Base-by-base conservation (phyloP, 2,329 filamentous ascomycete genomes). In the Diaporthe sp. region DNA sequence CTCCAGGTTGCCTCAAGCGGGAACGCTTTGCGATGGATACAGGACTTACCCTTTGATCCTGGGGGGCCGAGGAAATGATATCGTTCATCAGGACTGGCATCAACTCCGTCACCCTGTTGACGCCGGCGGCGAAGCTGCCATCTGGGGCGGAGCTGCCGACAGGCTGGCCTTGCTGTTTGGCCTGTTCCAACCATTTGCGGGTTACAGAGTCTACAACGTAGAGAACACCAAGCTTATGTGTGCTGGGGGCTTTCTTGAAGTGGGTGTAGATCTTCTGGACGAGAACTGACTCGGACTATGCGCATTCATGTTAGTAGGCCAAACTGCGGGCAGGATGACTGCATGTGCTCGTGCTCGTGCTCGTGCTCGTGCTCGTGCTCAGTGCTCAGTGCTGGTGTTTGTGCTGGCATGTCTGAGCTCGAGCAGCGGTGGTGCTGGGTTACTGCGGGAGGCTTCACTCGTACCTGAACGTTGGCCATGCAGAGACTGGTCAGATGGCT, bases 121-220 rank as follows among this genome's bases (percentile, higher is more conserved):
- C 95, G 80, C 96, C 97, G 80, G 96, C 96, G 82, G 95, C 95
- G 89, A 93, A 98, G 72, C 96, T 98, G 82, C 97, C 97, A 86
- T 97, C 94, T 78, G 93, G 91, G 78, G 96, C 95, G 84, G 92
- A 89, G 84, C 90, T 92, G 86, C 94, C 94, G 84, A 95, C 91
- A 81, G 93, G 86, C 83, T 98, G 96, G 81, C 94, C 94, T 79
- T 94, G 90, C 81, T 92, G 91, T 86, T 96, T 97, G 81, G 97
- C 96, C 86, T 95, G 94, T 84, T 98, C 96, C 88, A 98, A 92
- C 96, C 97, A 99, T 88, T 97, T 96, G 86, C 97, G 95, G 84
- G 96, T 96, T 91, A 99, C 96, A 88, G 96, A 98, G 90, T 99
- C 97, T 96, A 99, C 94, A 87, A 98, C 96, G 92, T 99, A 99